Base-by-base conservation (phyloP, 805 yeast genomes). In the Starmera quercuum region DNA sequence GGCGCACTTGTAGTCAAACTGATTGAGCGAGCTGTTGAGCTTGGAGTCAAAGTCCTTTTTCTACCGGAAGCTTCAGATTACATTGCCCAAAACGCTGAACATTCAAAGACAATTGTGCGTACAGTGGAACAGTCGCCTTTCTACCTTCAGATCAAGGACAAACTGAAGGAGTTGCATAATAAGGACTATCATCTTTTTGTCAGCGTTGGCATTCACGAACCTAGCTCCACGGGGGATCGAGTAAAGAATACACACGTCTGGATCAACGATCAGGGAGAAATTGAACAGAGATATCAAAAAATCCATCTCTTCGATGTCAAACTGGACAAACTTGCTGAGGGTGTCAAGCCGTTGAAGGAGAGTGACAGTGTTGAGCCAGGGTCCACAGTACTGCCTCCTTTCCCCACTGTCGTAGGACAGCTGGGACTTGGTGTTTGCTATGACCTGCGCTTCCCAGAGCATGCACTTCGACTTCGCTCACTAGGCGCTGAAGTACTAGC, bases 11-110 rank as follows among this genome's bases (percentile, higher is more conserved):
- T 79, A 0, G 66, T 71, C 10, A 63, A 63, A 20, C 62, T 88
- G 24, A 76, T 90, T 13, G 53, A 59, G n/a, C 57, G 64, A 33
- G 95, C 97, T 0, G 69, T 81, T 0, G 59, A 58, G 3, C 52
- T 66, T 12, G 71, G 79, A 4, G 87, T 82, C 11, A 65, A 70
- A 41, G 75, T 85, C 4, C 63, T 92, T 5, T 86, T 92, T 50
- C 68, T 90, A 29, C 97, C 97, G 2, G 98, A 90, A 54, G 97
- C 97, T 0, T 71, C 92, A 5, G 97, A 90, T 54, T 90, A 86
- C 54, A 68, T 90, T 26, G 79, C 95, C 5, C 65, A 74, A 33
- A 74, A 75, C 49, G 79, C 88, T 2, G 54, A 47, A 1, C 88
- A 85, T 44, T 78, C 94, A 1, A 63, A 66, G 33, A 44, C 61